Evolutionary conservation across 805 yeast genomes (phyloP), one percentile per base, ranked within the genome.

Genomic region (Hanseniaspora vineae): DNA sequence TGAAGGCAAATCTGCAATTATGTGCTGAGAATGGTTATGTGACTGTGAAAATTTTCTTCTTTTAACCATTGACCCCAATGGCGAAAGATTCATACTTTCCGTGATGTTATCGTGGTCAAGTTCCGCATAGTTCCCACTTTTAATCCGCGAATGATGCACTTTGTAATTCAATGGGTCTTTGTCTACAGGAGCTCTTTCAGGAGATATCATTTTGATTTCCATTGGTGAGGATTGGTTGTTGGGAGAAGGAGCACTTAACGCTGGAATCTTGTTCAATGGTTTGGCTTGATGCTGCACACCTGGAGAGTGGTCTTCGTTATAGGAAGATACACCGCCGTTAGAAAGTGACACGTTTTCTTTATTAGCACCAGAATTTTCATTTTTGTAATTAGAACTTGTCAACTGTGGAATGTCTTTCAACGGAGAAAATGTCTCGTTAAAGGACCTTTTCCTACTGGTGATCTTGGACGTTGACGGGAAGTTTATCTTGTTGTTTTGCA

Each of bases 171-270:
- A 5, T 8, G 29, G 6, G 4, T 33, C 37, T 5, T 33, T 33
- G 37, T 5, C 37, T 10, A 13, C 37, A 33, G 5, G 15, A 33
- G 14, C 15, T 33, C 37, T 33, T 33, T 12, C 15, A 13, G 37
- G 37, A 33, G 37, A 33, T 12, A 33, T 33, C 37, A 33, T 33
- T 33, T 33, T 33, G 14, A 33, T 33, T 13, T 10, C 46, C 46
- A 15, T 39, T n/a, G 39, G 44, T 46, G 14, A 43, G 10, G 13
- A 46, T 10, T 33, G 37, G 37, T 33, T 33, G 35, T 20, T 46
- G 42, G 18, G 49, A 46, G 39, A 45, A 42, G 31, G 43, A 37
- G 43, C 49, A 35, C 18, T 46, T 45, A 29, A 46, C 37, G 14
- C 39, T 23, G 6, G 49, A 37, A 35, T 42, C 33, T 35, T 23